Conservation (phyloP, 257 asterid species). For the Datura wrightii region DNA sequence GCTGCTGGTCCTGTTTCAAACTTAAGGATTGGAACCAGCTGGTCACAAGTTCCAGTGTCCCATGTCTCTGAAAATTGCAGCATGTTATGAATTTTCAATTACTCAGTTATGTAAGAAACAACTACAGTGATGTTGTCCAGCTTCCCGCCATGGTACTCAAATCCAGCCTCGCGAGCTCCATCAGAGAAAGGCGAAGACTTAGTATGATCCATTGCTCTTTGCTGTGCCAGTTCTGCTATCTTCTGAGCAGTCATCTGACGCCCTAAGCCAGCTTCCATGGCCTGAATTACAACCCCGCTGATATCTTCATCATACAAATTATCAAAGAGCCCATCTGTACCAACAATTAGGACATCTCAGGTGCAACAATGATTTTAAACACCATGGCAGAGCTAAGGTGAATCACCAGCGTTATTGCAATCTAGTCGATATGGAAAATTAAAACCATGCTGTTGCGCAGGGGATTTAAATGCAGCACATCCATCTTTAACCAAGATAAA, state of each 20-base stretch:
- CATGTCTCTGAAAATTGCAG: neutral
- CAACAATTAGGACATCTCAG: slow-evolving; percentile 33
- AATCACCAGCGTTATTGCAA: slow-evolving; percentile 24
- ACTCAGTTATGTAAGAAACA: neutral
- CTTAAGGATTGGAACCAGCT: neutral
- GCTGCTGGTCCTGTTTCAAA: neutral
- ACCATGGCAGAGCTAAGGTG: slow-evolving; percentile 29
- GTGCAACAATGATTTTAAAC: slow-evolving; percentile 21
- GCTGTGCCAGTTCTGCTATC: slow-evolving; percentile 35
- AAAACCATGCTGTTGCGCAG: slow-evolving; percentile 29
- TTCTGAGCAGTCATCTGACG: slow-evolving; percentile 34
- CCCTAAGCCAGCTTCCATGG: slow-evolving; percentile 30
- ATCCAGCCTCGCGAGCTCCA: slow-evolving; percentile 33
- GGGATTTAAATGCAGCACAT: slow-evolving; percentile 21
- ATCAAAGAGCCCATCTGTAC: slow-evolving; percentile 38
- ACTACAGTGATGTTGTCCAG: slow-evolving; percentile 37
- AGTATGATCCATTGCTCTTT: slow-evolving; percentile 29
- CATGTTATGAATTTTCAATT: neutral
- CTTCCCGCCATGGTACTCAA: slow-evolving; percentile 32
- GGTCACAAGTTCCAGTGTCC: neutral
- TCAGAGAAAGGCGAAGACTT: slow-evolving; percentile 32
- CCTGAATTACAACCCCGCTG: slow-evolving; percentile 29
- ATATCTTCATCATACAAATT: slow-evolving; percentile 30
- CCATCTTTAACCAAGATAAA: slow-evolving; percentile 32
- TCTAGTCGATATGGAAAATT: slow-evolving; percentile 34